These are phyloP conservation scores for Daucus carota DNA, from an alignment of 129 eudicot genomes.

Conservation along the genomic window DH1_v3.0 NC_030381.2:43123001-43123500, in stretches of 20 bases:
- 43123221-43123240: slow-evolving; percentile 6
- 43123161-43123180: background rate
- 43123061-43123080: background rate
- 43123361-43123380: background rate
- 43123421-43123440: no score
- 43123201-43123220: background rate
- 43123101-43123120: background rate
- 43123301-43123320: background rate
- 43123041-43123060: no score
- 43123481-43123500: no score
- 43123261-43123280: background rate
- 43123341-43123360: background rate
- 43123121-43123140: background rate
- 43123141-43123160: background rate
- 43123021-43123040: no score
- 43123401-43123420: no score
- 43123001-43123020: background rate
- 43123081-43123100: no score
- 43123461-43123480: no score
- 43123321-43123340: background rate
- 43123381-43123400: background rate
- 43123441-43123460: no score
- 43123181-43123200: background rate
- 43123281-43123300: slow-evolving; percentile 6
- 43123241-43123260: background rate